Evolutionary conservation across 768 basidiomycete species (phyloP), one percentile per base, ranked within the genome.

Genomic region (Kwoniella sp.): DNA sequence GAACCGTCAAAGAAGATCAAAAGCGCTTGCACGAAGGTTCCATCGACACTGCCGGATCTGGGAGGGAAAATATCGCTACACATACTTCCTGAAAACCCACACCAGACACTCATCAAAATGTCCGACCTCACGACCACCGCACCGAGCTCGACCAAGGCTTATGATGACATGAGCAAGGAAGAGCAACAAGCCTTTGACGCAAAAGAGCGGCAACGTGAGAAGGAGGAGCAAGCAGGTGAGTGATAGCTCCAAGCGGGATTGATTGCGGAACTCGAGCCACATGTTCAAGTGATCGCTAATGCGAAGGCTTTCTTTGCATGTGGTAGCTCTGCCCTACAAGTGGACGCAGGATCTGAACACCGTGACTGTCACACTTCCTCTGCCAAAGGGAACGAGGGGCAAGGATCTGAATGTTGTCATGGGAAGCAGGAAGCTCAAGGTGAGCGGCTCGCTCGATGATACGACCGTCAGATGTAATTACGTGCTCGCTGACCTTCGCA

Each of bases 261-360:
- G n/a, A n/a, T n/a, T n/a, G n/a, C n/a, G n/a, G n/a, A n/a, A n/a
- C n/a, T n/a, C n/a, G n/a, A n/a, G n/a, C n/a, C n/a, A 20, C 3
- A 37, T 1, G 3, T 4, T 34, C 29, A 30, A n/a, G 50, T 28
- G 22, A 47, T 51, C 20, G 20, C 41, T 45, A 17, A 7, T 45
- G 41, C 4, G 41, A 45, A 9, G 41, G 11, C 9, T 45, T 34
- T 3, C 41, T 9, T n/a, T n/a, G n/a, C 41, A 20, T 17, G 41
- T 17, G 4, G 15, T 17, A 93, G 92, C 87, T 20, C 83, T 99
- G 67, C 96, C 96, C 4, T 98, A 95, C 81, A 83, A 81, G 60
- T 99, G 96, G 96, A 88, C 82, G 53, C 96, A 99, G 78, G 88
- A 93, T 72, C 85, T 99, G 7, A 87, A 86, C 15, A 93, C 96